phyloP scores from a whole-genome alignment of 805 yeast genomes.

The Yamadazyma laniorum region DNA sequence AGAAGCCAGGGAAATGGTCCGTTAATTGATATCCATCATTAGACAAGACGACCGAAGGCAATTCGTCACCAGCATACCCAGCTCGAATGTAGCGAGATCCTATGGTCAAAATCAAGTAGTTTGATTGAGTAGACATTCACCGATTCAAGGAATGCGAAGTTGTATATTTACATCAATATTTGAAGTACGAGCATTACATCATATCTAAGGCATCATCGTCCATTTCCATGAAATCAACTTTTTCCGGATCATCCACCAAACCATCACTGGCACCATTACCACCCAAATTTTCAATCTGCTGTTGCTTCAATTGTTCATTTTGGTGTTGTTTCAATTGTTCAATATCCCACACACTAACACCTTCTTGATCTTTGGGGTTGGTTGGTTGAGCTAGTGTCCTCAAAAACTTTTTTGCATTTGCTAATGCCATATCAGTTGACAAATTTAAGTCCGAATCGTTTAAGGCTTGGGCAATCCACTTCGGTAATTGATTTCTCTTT shows the following conservation, averaged over 20 bases:
- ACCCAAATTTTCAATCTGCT: slow-evolving; percentile 13
- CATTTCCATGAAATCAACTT: slow-evolving; percentile 44
- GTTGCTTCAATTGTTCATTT: slow-evolving; percentile 39
- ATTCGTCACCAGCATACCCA: slow-evolving; percentile 27
- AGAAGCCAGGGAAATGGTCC: slow-evolving; percentile 18
- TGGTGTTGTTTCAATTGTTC: slow-evolving; percentile 65
- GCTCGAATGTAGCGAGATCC: slow-evolving; percentile 17
- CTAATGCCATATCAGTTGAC: slow-evolving; percentile 96
- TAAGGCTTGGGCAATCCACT: slow-evolving; percentile 94
- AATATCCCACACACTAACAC: slow-evolving; percentile 88
- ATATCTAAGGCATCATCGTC: slow-evolving; percentile 47
- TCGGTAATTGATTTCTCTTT: slow-evolving; percentile 85
- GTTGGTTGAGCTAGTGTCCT: slow-evolving; percentile 94
- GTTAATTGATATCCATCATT: slow-evolving; percentile 2
- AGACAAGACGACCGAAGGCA: slow-evolving; percentile 14
- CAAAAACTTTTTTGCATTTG: slow-evolving; percentile 88
- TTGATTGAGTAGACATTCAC: slow-evolving; percentile 11
- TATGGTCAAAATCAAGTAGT: slow-evolving; percentile 18
- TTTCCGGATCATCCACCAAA: slow-evolving; percentile 11
- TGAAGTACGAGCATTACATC: slow-evolving; percentile 7
- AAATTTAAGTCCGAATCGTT: slow-evolving; percentile 87
- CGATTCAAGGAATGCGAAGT: not conserved
- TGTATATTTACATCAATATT: not conserved
- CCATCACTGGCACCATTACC: slow-evolving; percentile 13
- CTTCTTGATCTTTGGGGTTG: slow-evolving; percentile 86